Evolutionary conservation across 495 filamentous ascomycete genomes (phyloP).

Genomic region (Cairneyella variabilis): DNA sequence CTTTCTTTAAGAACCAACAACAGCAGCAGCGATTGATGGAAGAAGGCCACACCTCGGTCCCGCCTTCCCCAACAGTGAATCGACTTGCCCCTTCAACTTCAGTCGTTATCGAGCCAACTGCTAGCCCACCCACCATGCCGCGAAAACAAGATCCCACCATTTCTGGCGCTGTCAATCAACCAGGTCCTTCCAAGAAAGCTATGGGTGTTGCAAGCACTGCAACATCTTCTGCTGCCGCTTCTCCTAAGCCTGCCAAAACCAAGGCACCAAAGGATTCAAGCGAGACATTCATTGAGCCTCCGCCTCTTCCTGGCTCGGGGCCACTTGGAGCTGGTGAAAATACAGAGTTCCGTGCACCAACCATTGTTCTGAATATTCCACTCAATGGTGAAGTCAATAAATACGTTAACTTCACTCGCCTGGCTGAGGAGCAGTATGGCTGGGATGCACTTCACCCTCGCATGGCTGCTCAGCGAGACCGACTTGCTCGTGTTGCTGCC

Average conservation of each 20-base stretch:
- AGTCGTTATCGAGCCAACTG: no score
- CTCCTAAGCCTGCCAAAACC: conserved; percentile 52
- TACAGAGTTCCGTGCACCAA: conserved; percentile 53
- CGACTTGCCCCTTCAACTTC: conserved; percentile 18
- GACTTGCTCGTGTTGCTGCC: conserved; percentile 76
- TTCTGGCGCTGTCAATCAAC: no score
- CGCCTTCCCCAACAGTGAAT: conserved; percentile 23
- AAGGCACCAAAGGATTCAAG: conserved; percentile 21
- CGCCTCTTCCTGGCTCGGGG: conserved; percentile 62
- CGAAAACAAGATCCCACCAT: no score
- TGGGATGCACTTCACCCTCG: conserved; percentile 91
- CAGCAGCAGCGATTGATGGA: conserved; percentile 27
- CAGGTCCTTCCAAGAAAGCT: neutral
- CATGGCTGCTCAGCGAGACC: conserved; percentile 75
- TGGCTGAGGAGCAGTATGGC: conserved; percentile 91
- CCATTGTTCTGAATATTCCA: conserved; percentile 79
- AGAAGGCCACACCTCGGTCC: conserved; percentile 19
- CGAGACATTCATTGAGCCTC: conserved; percentile 23
- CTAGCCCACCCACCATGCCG: no score
- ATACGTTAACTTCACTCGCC: conserved; percentile 89
- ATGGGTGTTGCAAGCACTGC: conserved; percentile 36
- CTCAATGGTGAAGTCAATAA: conserved; percentile 77
- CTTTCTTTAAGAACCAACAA: conserved; percentile 35
- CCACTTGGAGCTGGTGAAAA: conserved; percentile 53
- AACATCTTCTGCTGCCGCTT: conserved; percentile 54